These are phyloP conservation scores for Arthrobotrys sinensis DNA, from an alignment of 2,329 filamentous ascomycete species.

Conservation along the genomic window DNA sequence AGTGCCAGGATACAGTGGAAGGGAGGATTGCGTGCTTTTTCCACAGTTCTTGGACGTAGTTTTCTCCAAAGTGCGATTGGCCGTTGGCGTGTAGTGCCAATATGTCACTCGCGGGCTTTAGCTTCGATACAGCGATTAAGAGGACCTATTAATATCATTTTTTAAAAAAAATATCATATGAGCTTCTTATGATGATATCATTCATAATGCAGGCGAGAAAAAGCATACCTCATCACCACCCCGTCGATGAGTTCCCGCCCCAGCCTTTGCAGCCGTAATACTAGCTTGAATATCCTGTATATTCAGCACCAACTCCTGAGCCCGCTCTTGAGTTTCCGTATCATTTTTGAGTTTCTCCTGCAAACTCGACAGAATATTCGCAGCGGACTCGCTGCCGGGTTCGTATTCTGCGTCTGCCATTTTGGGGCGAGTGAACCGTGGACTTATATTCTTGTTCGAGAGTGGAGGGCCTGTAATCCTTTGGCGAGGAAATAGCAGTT, in stretches of 20 bases:
- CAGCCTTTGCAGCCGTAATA: conserved; percentile 28
- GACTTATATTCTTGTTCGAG: not conserved
- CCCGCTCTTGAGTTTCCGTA: conserved; percentile 19
- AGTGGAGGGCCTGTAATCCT: too few relatives aligned
- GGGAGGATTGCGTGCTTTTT: conserved; percentile 89
- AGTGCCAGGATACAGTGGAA: conserved; percentile 87
- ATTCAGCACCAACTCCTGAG: conserved; percentile 36
- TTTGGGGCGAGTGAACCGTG: conserved; percentile 9
- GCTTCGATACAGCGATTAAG: conserved; percentile 94
- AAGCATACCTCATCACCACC: conserved; percentile 28
- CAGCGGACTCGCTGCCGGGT: conserved; percentile 22
- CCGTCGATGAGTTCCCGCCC: conserved; percentile 7
- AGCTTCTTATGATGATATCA: too few relatives aligned
- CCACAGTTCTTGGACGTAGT: conserved; percentile 90
- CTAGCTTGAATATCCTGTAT: conserved; percentile 35
- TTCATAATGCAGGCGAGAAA: too few relatives aligned
- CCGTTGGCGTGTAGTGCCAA: conserved; percentile 80
- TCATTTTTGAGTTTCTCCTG: conserved; percentile 31
- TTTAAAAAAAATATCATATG: too few relatives aligned
- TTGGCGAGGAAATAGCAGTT: too few relatives aligned
- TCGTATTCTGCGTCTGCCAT: conserved; percentile 53
- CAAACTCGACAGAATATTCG: conserved; percentile 11
- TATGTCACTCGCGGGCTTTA: conserved; percentile 94
- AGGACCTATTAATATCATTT: conserved; percentile 16
- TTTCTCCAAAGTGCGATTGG: conserved; percentile 92